Evolutionary conservation across 331 rosid species (phyloP).

Genomic region (Phaseolus coccineus): DNA sequence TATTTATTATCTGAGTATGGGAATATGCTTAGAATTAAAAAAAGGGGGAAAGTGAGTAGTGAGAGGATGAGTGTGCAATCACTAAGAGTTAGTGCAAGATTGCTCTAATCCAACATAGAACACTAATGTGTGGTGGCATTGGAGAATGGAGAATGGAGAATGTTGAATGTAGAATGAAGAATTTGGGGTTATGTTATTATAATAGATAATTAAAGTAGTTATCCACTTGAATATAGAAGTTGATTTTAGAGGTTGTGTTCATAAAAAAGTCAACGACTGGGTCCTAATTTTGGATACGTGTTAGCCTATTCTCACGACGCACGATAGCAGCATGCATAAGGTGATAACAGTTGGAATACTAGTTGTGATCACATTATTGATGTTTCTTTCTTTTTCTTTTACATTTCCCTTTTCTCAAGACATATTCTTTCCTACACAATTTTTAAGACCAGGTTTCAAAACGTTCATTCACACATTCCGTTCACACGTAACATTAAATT

Average conservation of each 20-base stretch:
- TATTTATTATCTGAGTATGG: too few relatives aligned
- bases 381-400: conserved; percentile 50
- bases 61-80: conserved; percentile 42
- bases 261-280: conserved; percentile 59
- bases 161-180: not conserved
- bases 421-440: not conserved
- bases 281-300: conserved; percentile 37
- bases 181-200: not conserved
- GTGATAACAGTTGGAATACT: conserved; percentile 50
- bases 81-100: conserved; percentile 43
- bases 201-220: conserved; percentile 38
- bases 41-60: not conserved
- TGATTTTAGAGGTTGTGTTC: conserved; percentile 28
- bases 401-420: not conserved
- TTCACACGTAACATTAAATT: too few relatives aligned
- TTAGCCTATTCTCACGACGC: conserved; percentile 43
- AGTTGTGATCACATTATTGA: conserved; percentile 50
- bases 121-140: conserved; percentile 12
- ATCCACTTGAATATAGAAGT: conserved; percentile 47
- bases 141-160: conserved; percentile 19
- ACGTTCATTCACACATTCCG: too few relatives aligned
- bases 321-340: conserved; percentile 36
- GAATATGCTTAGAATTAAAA: too few relatives aligned
- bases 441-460: too few relatives aligned
- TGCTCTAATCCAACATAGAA: conserved; percentile 34